phyloP scores from a whole-genome alignment of 2,329 filamentous ascomycete genomes.

The Chaetomiaceae sp. region DNA sequence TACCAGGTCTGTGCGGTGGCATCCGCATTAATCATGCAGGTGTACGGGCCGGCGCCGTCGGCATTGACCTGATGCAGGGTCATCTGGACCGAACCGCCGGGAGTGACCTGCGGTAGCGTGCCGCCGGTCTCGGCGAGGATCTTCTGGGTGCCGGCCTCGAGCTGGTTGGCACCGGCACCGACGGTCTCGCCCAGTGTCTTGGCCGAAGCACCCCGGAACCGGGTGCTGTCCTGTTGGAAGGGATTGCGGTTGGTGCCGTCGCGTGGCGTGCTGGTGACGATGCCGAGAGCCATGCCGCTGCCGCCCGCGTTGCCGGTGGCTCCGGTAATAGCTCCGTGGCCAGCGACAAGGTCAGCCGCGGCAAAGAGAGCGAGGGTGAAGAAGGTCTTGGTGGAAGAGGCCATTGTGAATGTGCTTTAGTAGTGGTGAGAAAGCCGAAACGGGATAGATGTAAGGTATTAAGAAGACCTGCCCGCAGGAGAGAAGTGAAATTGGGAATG shows the following conservation, averaged over 20 bases:
- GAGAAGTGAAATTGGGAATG: background rate
- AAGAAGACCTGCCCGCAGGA: slow-evolving; percentile 9
- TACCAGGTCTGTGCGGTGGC: slow-evolving; percentile 47
- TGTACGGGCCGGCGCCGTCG: slow-evolving; percentile 61
- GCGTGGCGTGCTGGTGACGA: slow-evolving; percentile 52
- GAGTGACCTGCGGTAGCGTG: slow-evolving; percentile 51
- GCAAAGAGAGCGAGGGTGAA: slow-evolving; percentile 45
- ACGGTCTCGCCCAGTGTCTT: slow-evolving; percentile 54
- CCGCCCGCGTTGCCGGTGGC: slow-evolving; percentile 55
- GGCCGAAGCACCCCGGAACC: slow-evolving; percentile 49
- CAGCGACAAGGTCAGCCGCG: slow-evolving; percentile 49
- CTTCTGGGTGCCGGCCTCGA: slow-evolving; percentile 49
- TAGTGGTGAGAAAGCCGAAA: background rate
- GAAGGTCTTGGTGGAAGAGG: slow-evolving; percentile 27
- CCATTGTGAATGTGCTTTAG: slow-evolving; percentile 25
- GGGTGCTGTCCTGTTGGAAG: slow-evolving; percentile 59
- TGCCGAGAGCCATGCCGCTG: slow-evolving; percentile 43
- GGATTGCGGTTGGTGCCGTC: slow-evolving; percentile 54
- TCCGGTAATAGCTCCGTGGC: slow-evolving; percentile 54
- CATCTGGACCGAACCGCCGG: slow-evolving; percentile 53
- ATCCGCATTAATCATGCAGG: slow-evolving; percentile 57
- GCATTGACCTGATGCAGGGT: slow-evolving; percentile 62
- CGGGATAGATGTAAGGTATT: background rate
- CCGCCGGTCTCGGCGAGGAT: slow-evolving; percentile 54
- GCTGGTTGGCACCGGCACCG: slow-evolving; percentile 48